Conservation (phyloP, 441 rosid genomes). For the Adansonia gregorii region DNA sequence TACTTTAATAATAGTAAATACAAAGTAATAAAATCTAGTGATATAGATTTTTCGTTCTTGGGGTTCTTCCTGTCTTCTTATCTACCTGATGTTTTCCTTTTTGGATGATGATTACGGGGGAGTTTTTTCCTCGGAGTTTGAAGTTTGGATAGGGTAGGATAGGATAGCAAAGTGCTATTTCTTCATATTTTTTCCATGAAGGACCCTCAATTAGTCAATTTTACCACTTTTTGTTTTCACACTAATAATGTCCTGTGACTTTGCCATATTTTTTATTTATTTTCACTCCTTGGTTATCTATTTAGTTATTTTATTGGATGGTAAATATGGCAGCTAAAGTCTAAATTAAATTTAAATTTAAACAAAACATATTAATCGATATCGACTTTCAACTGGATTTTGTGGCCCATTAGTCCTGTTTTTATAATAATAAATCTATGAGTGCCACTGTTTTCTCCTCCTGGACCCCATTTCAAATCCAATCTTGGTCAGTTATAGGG, state of each 20-base stretch:
- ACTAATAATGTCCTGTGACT: too few species aligned
- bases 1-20: not conserved
- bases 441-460: too few species aligned
- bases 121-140: not conserved
- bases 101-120: constrained; percentile 1
- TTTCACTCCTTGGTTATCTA: too few species aligned
- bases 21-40: not conserved
- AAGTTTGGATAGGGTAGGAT: not conserved
- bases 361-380: too few species aligned
- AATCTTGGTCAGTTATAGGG: not conserved
- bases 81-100: too few species aligned
- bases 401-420: not conserved
- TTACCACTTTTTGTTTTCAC: not conserved
- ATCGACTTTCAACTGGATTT: not conserved
- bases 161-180: too few species aligned
- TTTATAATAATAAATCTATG: not conserved
- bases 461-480: not conserved
- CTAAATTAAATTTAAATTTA: too few species aligned
- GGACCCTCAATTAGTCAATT: too few species aligned
- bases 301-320: too few species aligned
- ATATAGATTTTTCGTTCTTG: not conserved
- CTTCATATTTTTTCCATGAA: not conserved
- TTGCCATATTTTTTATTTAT: too few species aligned
- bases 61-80: not conserved
- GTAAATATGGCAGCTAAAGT: too few species aligned